Evolutionary conservation across 257 asterid species (phyloP).

Genomic region (Rehmannia glutinosa): DNA sequence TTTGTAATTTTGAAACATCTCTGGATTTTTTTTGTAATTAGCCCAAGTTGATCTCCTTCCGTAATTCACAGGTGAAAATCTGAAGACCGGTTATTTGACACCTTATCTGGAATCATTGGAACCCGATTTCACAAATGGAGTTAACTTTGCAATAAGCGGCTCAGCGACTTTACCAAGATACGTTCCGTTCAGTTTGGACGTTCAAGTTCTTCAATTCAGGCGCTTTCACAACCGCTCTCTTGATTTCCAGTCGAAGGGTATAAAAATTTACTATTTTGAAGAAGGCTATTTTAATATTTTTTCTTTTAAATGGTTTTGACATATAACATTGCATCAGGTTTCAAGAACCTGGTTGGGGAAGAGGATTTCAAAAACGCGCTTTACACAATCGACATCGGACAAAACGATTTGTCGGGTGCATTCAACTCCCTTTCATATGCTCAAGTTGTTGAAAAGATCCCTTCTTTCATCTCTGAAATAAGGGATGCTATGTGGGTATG

Average conservation of each 20-base stretch:
- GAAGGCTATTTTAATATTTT: neutral
- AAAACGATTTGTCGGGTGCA: conserved; percentile 34
- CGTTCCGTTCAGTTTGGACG: conserved; percentile 24
- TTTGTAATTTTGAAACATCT: too few relatives aligned
- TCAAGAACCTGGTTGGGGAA: conserved; percentile 23
- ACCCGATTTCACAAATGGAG: conserved; percentile 39
- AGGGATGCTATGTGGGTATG: conserved; percentile 37
- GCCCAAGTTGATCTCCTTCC: neutral
- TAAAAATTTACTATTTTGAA: neutral
- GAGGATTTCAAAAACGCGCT: conserved; percentile 35
- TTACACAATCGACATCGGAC: conserved; percentile 46
- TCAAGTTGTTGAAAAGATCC: conserved; percentile 27
- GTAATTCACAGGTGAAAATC: conserved; percentile 35
- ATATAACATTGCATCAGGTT: conserved; percentile 8
- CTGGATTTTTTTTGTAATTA: neutral
- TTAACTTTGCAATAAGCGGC: conserved; percentile 41
- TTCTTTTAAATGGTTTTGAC: neutral
- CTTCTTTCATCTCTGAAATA: conserved; percentile 36
- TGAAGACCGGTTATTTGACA: conserved; percentile 33
- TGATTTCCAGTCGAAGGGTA: conserved; percentile 27
- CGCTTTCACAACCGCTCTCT: conserved; percentile 38
- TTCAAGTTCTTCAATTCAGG: conserved; percentile 34
- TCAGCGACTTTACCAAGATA: conserved; percentile 32
- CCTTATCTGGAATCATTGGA: conserved; percentile 43
- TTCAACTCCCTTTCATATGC: conserved; percentile 24